A percentile compares a stretch with the other conserved stretches of the same genome.
Conservation (phyloP, 257 asterid genomes). For the Salvia hispanica region DNA sequence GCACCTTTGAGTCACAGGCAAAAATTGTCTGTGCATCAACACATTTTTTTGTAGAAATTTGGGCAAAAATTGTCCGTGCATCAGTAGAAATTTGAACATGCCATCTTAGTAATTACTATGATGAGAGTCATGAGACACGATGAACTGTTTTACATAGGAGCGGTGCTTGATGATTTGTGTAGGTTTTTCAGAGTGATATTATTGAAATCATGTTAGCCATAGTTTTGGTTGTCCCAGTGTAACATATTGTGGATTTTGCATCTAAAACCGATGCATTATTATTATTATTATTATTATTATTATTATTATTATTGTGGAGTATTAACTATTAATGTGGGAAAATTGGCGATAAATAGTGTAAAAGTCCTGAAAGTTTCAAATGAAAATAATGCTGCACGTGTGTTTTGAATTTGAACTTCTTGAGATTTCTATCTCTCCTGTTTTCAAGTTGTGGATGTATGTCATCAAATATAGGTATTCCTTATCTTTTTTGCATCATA, state of each 20-base stretch:
- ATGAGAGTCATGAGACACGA: not conserved
- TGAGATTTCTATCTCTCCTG: not conserved
- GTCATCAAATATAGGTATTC: not conserved
- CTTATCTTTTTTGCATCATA: not conserved
- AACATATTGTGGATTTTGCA: not conserved
- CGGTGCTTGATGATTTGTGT: too few species aligned
- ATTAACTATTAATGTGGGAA: not conserved
- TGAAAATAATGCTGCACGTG: not conserved
- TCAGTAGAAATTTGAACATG: slow-evolving; percentile 8
- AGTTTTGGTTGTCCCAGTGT: not conserved
- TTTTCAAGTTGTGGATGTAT: not conserved
- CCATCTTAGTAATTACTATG: not conserved
- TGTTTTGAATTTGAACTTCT: not conserved
- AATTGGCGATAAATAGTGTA: not conserved
- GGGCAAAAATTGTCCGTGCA: too few species aligned
- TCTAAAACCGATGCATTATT: not conserved
- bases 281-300: not conserved
- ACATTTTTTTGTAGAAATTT: not conserved
- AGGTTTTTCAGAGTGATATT: not conserved
- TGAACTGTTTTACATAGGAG: not conserved
- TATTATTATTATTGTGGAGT: too few species aligned
- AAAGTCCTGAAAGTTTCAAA: not conserved
- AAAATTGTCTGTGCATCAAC: not conserved
- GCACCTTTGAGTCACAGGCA: not conserved
- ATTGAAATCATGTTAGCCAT: not conserved